Evolutionary conservation across 1,284 basidiomycete species (phyloP).

Genomic region (Moesziomyces sp.): DNA sequence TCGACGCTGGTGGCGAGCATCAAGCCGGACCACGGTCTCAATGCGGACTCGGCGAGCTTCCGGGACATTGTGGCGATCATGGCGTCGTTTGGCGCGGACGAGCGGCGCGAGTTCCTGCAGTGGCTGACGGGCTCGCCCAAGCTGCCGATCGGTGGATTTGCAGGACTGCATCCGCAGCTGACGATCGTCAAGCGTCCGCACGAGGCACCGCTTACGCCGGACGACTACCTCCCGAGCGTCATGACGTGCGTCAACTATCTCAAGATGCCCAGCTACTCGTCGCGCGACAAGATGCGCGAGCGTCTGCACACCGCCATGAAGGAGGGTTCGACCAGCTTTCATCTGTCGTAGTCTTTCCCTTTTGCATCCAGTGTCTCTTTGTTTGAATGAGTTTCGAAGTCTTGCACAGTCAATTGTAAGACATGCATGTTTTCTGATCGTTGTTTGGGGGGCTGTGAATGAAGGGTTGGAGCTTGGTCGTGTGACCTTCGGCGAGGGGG

Average conservation of each 20-base stretch:
- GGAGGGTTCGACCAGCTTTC: conserved; percentile 64
- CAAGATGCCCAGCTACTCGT: conserved; percentile 65
- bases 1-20: conserved; percentile 86
- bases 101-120: conserved; percentile 88
- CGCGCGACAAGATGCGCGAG: conserved; percentile 57
- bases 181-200: conserved; percentile 98
- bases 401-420: neutral
- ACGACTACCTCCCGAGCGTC: conserved; percentile 95
- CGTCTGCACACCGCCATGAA: conserved; percentile 61
- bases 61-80: conserved; percentile 87
- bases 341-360: conserved; percentile 53
- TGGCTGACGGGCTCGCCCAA: conserved; percentile 90
- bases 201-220: conserved; percentile 79
- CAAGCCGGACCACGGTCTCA: conserved; percentile 98
- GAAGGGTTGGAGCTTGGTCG: too few relatives aligned
- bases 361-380: neutral
- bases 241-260: conserved; percentile 93
- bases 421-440: too few relatives aligned
- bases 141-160: conserved; percentile 87
- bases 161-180: conserved; percentile 89
- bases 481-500: too few relatives aligned
- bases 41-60: conserved; percentile 89
- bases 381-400: neutral
- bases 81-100: conserved; percentile 78
- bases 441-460: too few relatives aligned